Conservation (phyloP, 768 basidiomycete species). For the Pisolithus orientalis region DNA sequence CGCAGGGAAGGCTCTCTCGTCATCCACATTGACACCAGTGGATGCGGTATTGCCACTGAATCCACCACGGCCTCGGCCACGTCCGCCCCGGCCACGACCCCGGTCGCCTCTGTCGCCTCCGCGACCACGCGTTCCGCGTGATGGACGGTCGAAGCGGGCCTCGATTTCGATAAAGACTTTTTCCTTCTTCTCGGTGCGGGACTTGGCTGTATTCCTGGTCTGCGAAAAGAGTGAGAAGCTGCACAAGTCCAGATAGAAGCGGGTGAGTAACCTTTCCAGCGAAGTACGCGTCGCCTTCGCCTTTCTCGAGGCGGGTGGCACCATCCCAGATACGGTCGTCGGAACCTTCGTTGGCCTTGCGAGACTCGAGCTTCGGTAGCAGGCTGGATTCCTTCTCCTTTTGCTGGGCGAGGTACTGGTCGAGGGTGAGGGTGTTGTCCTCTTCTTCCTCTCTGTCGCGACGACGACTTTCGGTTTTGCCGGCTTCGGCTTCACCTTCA, state of each 20-base stretch:
- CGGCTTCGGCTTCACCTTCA: constrained; percentile 27
- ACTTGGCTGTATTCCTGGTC: constrained; percentile 61
- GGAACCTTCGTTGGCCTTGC: constrained; percentile 76
- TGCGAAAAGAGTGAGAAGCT: constrained; percentile 25
- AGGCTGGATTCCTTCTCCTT: constrained; percentile 49
- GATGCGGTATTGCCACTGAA: constrained; percentile 27
- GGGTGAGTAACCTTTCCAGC: constrained; percentile 71
- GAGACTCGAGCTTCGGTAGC: constrained; percentile 73
- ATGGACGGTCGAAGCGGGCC: constrained; percentile 77
- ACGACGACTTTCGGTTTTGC: constrained; percentile 21
- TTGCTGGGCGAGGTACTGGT: constrained; percentile 85
- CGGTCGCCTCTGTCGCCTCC: constrained; percentile 44
- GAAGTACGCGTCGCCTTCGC: constrained; percentile 72
- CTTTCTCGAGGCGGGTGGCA: constrained; percentile 57
- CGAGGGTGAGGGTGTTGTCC: constrained; percentile 90
- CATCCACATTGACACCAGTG: constrained; percentile 62
- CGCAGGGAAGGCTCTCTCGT: constrained; percentile 86
- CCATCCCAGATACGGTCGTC: constrained; percentile 68
- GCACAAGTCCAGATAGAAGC: background rate
- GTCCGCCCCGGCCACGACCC: constrained; percentile 36
- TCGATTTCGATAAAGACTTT: constrained; percentile 93
- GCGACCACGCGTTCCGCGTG: constrained; percentile 54
- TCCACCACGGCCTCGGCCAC: constrained; percentile 40
- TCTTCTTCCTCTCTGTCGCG: constrained; percentile 72
- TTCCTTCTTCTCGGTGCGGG: constrained; percentile 76